Conservation (phyloP, 2,329 filamentous ascomycete genomes). For the Beauveria scarabaeidicola region DNA sequence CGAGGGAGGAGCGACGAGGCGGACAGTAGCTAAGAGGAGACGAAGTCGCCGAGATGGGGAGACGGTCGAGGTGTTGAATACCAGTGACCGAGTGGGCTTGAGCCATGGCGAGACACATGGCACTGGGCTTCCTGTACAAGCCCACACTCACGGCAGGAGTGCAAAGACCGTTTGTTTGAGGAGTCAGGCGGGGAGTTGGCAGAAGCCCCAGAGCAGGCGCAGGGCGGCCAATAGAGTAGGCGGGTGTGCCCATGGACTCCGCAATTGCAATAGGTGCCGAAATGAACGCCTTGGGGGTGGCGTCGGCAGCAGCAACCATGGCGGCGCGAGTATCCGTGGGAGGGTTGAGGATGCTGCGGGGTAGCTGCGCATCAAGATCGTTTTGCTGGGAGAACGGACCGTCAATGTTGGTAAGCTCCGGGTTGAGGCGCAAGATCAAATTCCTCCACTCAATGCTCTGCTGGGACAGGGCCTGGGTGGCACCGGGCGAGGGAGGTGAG, state of each 20-base stretch:
- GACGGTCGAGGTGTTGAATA: slow-evolving; percentile 44
- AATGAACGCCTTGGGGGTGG: slow-evolving; percentile 32
- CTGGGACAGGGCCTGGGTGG: slow-evolving; percentile 33
- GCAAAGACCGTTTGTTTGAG: slow-evolving; percentile 45
- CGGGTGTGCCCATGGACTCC: slow-evolving; percentile 37
- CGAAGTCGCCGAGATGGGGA: slow-evolving; percentile 37
- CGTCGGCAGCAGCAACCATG: slow-evolving; percentile 26
- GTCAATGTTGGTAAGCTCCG: slow-evolving; percentile 50
- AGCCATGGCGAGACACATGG: slow-evolving; percentile 53
- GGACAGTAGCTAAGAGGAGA: slow-evolving; percentile 44
- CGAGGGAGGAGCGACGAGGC: slow-evolving; percentile 52
- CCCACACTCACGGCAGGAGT: slow-evolving; percentile 52
- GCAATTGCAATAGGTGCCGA: slow-evolving; percentile 35
- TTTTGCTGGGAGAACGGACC: slow-evolving; percentile 35
- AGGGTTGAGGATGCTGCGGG: slow-evolving; percentile 37
- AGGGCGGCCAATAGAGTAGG: slow-evolving; percentile 36
- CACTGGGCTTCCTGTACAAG: slow-evolving; percentile 41
- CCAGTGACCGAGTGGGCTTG: slow-evolving; percentile 40
- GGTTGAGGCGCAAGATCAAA: slow-evolving; percentile 47
- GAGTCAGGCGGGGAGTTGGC: slow-evolving; percentile 51
- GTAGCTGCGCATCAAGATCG: slow-evolving; percentile 30
- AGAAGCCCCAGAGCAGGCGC: slow-evolving; percentile 47
- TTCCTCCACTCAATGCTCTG: slow-evolving; percentile 50
- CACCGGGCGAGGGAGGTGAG: slow-evolving; percentile 46
- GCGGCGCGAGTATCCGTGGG: slow-evolving; percentile 29